Conservation (phyloP, 192 early-diverging fungal species). For the Coemansia sp. region DNA sequence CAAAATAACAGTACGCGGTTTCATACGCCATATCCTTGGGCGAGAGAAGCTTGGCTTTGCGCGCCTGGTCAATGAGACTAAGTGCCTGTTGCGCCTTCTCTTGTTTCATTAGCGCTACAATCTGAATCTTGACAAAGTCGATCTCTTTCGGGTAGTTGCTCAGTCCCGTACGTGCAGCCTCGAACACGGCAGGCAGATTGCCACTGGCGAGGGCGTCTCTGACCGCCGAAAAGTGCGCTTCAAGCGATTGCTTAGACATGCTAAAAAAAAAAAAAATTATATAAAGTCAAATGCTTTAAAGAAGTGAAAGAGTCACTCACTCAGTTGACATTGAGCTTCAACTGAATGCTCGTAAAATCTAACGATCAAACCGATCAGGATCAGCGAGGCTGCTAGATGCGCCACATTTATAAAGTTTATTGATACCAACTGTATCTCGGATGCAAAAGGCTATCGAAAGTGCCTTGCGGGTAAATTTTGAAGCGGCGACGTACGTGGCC, state of each 20-base stretch:
- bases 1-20: conserved; percentile 49
- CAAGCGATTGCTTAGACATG: conserved; percentile 28
- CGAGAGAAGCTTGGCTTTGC: conserved; percentile 18
- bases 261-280: conserved; percentile 1
- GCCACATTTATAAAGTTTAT: no score
- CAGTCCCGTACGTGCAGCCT: conserved; percentile 31
- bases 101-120: conserved; percentile 47
- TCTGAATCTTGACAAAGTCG: conserved; percentile 45
- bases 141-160: conserved; percentile 30
- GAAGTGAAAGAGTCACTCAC: not conserved
- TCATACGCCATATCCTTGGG: conserved; percentile 31
- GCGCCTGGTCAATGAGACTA: conserved; percentile 27
- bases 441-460: no score
- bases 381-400: not conserved
- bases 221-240: conserved; percentile 35
- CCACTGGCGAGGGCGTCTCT: conserved; percentile 25
- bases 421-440: no score
- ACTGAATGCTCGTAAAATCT: not conserved
- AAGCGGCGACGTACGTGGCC: no score
- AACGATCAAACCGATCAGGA: not conserved
- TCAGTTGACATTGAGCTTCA: not conserved
- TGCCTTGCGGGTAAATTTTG: no score
- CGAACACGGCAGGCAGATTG: conserved; percentile 21
- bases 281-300: not conserved
- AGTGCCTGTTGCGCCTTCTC: conserved; percentile 37